A percentile compares a stretch with the other conserved stretches of the same genome.
These are phyloP conservation scores for Fusarium floridanum DNA, from an alignment of 2,329 filamentous ascomycete species.

Conservation along the genomic window DNA sequence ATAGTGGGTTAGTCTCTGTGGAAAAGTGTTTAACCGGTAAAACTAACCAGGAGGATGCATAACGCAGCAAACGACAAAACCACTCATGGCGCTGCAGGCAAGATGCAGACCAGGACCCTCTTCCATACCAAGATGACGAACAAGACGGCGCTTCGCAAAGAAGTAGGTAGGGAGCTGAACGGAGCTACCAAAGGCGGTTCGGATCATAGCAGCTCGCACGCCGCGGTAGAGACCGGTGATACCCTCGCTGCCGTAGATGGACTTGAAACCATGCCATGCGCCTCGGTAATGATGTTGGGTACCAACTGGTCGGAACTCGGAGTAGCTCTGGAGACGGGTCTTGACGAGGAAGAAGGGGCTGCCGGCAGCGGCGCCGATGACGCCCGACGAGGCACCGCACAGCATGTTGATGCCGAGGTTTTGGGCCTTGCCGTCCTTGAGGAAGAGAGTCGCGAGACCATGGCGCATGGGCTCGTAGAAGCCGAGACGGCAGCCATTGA, in stretches of 20 bases:
- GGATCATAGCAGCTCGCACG: conserved; percentile 92
- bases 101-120: conserved; percentile 92
- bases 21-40: neutral
- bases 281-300: conserved; percentile 96
- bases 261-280: conserved; percentile 82
- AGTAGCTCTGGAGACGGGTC: conserved; percentile 94
- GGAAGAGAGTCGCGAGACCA: conserved; percentile 75
- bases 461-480: conserved; percentile 97
- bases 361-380: conserved; percentile 91
- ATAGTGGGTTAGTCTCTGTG: conserved; percentile 11
- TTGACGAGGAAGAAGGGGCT: conserved; percentile 99
- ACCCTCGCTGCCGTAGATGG: conserved; percentile 85
- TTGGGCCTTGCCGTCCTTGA: conserved; percentile 80
- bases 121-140: conserved; percentile 86
- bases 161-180: conserved; percentile 99
- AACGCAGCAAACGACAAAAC: conserved; percentile 95
- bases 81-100: conserved; percentile 87
- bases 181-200: conserved; percentile 94
- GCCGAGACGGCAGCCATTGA: conserved; percentile 95
- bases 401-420: conserved; percentile 94
- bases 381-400: conserved; percentile 87
- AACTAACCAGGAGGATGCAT: conserved; percentile 93
- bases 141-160: conserved; percentile 89
- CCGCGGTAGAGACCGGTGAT: conserved; percentile 87
- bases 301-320: conserved; percentile 90